Base-by-base conservation (phyloP, 108 stramenopile genomes). In the Nannochloropsis gaditana region DNA sequence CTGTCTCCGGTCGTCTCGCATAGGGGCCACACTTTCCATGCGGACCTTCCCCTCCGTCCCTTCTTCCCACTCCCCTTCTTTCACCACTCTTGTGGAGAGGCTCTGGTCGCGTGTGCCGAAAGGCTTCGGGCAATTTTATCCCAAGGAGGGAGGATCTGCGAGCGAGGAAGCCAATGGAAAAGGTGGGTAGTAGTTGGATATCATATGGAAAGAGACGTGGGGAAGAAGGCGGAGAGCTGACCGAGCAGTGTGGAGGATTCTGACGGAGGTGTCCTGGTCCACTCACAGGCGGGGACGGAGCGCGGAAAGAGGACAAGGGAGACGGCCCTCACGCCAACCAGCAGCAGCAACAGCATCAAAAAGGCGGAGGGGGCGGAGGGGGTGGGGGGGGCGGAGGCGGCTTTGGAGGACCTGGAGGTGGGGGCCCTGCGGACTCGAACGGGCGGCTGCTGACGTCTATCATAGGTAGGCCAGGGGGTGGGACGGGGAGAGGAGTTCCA, bases 91-190 rank as follows among this genome's bases (percentile, higher is more conserved):
- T 11, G 19, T 81, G 9, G 41, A 81, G 80, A n/a, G 5, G 80
- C 41, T 31, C 41, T 42, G n/a, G 80, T 81, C 80, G 80, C 80
- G 80, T 11, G 41, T 87, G 10, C 87, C 87, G 47, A 80, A 82
- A 84, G 87, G 87, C n/a, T 87, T 87, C 59, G 87, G 84, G 5
- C 82, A 82, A 10, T 87, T 87, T 41, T 87, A 84, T 44, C 87
- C 87, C 21, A 82, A 84, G 44, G 83, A 45, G 41, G 80, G 21
- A 5, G 41, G 45, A 5, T 10, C 2, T 42, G 83, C 83, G 44
- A 44, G 45, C 17, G 43, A n/a, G 15, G 31, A n/a, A 11, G 21
- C 11, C 11, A 9, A 41, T 11, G 41, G 11, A 41, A 41, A 5
- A 81, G 8, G 21, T 31, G 41, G 41, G 21, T 31, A 3, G 19